phyloP scores from a whole-genome alignment of 2,329 filamentous ascomycete species.

The Dactylellina drechsleri region DNA sequence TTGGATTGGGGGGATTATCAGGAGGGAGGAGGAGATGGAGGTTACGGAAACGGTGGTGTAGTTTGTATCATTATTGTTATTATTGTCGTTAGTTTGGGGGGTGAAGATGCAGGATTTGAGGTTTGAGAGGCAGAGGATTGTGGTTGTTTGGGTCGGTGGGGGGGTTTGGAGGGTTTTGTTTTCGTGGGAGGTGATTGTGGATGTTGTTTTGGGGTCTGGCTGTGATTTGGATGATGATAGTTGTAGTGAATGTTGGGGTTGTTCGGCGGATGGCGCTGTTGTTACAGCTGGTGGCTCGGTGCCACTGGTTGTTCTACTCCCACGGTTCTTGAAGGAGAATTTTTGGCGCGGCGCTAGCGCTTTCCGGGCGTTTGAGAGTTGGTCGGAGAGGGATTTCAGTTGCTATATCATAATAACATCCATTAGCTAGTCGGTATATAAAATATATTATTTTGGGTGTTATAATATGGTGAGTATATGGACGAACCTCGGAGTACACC shows the following conservation, averaged over 20 bases:
- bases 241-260: conserved; percentile 38
- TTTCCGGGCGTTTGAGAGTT: conserved; percentile 14
- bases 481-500: conserved; percentile 77
- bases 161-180: conserved; percentile 4
- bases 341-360: conserved; percentile 23
- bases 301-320: background rate
- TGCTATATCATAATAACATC: conserved; percentile 22
- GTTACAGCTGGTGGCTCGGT: background rate
- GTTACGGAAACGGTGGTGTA: conserved; percentile 65
- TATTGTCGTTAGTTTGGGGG: background rate
- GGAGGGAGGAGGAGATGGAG: conserved; percentile 74
- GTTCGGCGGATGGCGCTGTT: conserved; percentile 15
- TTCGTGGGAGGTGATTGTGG: conserved; percentile 10
- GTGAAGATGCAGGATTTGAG: conserved; percentile 47
- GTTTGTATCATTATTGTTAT: background rate
- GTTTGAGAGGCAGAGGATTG: conserved; percentile 26
- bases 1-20: conserved; percentile 77
- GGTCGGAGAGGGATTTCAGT: conserved; percentile 24
- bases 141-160: conserved; percentile 8
- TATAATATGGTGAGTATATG: background rate
- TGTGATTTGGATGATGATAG: background rate
- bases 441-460: background rate
- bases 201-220: background rate
- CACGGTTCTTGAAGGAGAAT: conserved; percentile 40
- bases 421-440: background rate